Conservation (phyloP, 257 asterid species). For the Solanum rostratum region DNA sequence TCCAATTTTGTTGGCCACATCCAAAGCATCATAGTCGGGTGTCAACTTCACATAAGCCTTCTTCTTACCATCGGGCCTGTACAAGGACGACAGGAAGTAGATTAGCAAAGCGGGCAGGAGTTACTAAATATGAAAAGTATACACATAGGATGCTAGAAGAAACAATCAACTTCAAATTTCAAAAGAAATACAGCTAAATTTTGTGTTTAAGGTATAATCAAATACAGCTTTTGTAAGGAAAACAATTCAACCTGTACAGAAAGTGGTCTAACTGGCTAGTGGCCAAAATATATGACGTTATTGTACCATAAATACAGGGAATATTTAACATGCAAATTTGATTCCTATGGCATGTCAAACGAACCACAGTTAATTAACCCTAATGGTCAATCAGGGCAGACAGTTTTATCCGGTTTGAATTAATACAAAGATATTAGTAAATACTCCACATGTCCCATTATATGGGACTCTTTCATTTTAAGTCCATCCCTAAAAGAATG, state of each 20-base stretch:
- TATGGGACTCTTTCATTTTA: too few species aligned
- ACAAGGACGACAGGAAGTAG: neutral
- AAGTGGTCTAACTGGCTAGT: neutral
- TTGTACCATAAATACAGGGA: neutral
- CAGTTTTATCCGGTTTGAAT: neutral
- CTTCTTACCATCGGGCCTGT: constrained; percentile 35
- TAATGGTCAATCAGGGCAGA: neutral
- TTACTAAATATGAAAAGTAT: neutral
- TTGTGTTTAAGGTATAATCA: neutral
- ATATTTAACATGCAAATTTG: neutral
- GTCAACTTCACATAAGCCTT: constrained; percentile 2
- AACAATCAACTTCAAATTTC: neutral
- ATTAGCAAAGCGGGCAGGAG: neutral
- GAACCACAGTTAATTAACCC: neutral
- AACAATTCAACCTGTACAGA: neutral
- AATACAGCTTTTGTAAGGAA: neutral
- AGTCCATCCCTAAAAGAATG: too few species aligned
- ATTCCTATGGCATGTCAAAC: neutral
- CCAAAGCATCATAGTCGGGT: constrained; percentile 1
- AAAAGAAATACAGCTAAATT: neutral
- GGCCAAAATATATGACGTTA: neutral
- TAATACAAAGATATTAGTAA: neutral
- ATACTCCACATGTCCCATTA: too few species aligned
- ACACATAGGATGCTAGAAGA: neutral
- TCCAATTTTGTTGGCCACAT: constrained; percentile 1